Evolutionary conservation across 345 rosid species (phyloP).

Genomic region (Salix koriyanagi): DNA sequence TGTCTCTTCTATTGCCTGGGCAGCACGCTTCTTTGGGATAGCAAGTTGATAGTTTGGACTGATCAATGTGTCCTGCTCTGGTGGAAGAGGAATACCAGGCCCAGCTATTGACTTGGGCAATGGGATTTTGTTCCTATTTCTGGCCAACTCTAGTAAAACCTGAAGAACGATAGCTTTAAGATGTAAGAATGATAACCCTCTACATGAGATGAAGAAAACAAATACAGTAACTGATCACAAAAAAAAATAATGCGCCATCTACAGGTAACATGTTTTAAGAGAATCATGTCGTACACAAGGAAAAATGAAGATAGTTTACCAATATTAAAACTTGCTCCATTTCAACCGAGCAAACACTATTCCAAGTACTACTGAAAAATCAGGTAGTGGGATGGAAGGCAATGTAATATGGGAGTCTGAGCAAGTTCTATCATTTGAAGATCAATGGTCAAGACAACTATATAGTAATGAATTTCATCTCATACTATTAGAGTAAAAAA

Average conservation of each 20-base stretch:
- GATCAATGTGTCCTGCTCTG: constrained; percentile 74
- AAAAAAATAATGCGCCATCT: background rate
- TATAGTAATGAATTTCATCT: background rate
- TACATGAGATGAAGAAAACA: background rate
- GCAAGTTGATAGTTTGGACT: constrained; percentile 78
- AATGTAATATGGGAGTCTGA: background rate
- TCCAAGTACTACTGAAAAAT: background rate
- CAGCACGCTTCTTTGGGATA: constrained; percentile 50
- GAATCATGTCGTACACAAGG: background rate
- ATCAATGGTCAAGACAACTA: background rate
- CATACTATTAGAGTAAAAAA: no score
- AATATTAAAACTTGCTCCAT: background rate
- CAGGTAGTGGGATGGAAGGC: background rate
- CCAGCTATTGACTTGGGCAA: constrained; percentile 70
- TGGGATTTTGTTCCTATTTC: constrained; percentile 78
- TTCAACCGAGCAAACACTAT: background rate
- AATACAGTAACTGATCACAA: background rate
- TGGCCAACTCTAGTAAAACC: constrained; percentile 73
- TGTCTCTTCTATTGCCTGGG: constrained; percentile 59
- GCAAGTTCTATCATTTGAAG: background rate
- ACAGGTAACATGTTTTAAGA: background rate
- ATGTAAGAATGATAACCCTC: background rate
- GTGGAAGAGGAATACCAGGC: constrained; percentile 76
- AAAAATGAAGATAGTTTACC: background rate
- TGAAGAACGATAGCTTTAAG: constrained; percentile 13